Conservation (phyloP, 768 basidiomycete species). For the Xerocomus brunneocitrinus region DNA sequence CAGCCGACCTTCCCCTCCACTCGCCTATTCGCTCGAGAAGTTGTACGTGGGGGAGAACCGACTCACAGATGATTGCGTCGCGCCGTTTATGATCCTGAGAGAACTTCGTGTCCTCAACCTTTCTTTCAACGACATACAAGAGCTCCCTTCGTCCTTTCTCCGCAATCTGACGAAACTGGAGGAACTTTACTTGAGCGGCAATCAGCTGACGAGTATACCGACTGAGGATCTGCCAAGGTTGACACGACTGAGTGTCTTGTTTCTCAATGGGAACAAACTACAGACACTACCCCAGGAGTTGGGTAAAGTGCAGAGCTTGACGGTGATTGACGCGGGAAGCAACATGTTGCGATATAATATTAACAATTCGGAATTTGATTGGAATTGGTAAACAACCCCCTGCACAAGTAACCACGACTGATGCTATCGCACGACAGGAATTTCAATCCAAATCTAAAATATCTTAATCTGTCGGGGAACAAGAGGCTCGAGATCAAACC, state of each 20-base stretch:
- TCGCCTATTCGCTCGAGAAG: slow-evolving; percentile 66
- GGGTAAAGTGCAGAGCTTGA: slow-evolving; percentile 72
- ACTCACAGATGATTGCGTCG: slow-evolving; percentile 74
- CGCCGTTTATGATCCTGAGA: slow-evolving; percentile 67
- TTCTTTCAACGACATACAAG: slow-evolving; percentile 91
- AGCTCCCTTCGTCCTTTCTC: slow-evolving; percentile 77
- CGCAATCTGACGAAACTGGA: slow-evolving; percentile 64
- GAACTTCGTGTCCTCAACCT: slow-evolving; percentile 83
- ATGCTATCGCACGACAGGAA: slow-evolving; percentile 56
- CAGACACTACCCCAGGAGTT: slow-evolving; percentile 91
- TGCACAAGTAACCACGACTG: background rate
- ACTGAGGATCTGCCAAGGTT: slow-evolving; percentile 81
- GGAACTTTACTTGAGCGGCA: slow-evolving; percentile 93
- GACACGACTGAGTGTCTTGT: slow-evolving; percentile 65
- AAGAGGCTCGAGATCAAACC: slow-evolving; percentile 94
- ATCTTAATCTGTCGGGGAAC: slow-evolving; percentile 96
- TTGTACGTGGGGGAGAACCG: slow-evolving; percentile 90
- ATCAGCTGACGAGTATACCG: slow-evolving; percentile 84
- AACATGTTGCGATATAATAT: slow-evolving; percentile 96
- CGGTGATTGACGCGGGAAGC: slow-evolving; percentile 86
- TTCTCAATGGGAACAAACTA: slow-evolving; percentile 90
- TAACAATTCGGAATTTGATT: slow-evolving; percentile 97
- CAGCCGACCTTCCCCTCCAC: slow-evolving; percentile 42
- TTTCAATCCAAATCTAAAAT: slow-evolving; percentile 88
- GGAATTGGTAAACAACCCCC: slow-evolving; percentile 80